Percentiles rank a stretch among this genome's conserved stretches.
phyloP scores from a whole-genome alignment of 2,329 filamentous ascomycete species.

The Alternaria infectoria region DNA sequence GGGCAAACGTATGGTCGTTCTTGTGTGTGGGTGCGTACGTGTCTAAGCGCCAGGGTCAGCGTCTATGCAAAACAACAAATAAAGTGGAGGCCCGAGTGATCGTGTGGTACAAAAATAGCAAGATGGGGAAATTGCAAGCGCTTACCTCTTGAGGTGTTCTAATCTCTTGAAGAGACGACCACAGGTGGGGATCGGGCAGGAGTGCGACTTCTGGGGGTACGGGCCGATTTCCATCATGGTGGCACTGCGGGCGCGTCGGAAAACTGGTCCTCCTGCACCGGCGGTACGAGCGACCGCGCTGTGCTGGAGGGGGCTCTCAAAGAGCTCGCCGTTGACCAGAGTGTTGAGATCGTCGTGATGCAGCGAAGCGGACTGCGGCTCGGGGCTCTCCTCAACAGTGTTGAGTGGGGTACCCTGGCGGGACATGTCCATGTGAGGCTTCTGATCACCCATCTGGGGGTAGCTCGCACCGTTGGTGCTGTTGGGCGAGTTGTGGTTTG shows the following conservation, averaged over 20 bases:
- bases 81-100: constrained; percentile 14
- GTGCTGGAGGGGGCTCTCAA: constrained; percentile 57
- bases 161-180: constrained; percentile 97
- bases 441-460: constrained; percentile 74
- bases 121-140: constrained; percentile 47
- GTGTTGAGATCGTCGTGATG: constrained; percentile 72
- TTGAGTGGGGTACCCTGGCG: constrained; percentile 90
- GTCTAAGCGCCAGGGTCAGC: constrained; percentile 68
- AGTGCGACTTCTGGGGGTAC: constrained; percentile 97
- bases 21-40: constrained; percentile 98
- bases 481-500: constrained; percentile 77
- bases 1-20: constrained; percentile 98
- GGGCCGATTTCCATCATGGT: constrained; percentile 96
- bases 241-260: constrained; percentile 88
- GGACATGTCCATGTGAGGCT: constrained; percentile 77
- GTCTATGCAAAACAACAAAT: constrained; percentile 53
- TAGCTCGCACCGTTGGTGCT: constrained; percentile 66
- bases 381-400: constrained; percentile 80
- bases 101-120: constrained; percentile 13
- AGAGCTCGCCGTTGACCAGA: constrained; percentile 47
- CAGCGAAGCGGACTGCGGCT: constrained; percentile 71
- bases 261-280: constrained; percentile 72
- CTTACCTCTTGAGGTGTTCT: constrained; percentile 98
- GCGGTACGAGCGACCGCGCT: constrained; percentile 66
- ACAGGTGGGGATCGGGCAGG: constrained; percentile 98